Evolutionary conservation across 2,329 filamentous ascomycete species (phyloP), one percentile per base, ranked within the genome.

Genomic region (Mycosphaerella sp.): DNA sequence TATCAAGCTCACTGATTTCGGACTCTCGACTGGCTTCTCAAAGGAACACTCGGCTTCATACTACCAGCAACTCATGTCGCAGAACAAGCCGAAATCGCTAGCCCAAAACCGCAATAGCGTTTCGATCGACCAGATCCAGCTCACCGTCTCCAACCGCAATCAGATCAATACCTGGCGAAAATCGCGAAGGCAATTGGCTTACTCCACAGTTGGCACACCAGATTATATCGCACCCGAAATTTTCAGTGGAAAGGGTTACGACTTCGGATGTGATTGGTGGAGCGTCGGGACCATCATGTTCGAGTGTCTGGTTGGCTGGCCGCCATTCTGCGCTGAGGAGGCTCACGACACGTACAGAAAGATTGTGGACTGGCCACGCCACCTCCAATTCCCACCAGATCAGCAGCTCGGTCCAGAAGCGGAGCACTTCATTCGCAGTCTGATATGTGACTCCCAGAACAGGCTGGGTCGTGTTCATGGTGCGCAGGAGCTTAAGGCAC

Each of bases 161-260:
- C 89, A 95, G 71, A 96, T 98, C 75, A 98, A 97, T 72, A 95
- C 95, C 64, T 98, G 93, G 93, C 82, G 93, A 69, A 93, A 95
- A 66, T 97, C 91, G 50, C 85, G 93, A 65, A 82, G 93, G 65
- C 80, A 95, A 69, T 91, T 98, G 80, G 93, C 93, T 12, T 98
- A 98, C 73, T 97, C 93, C 1, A 97, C 93, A 3, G 93, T 98
- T 58, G 93, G 93, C 58, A 98, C 93, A 1, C 93, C 93, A 8
- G 93, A 98, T 71, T 98, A 98, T 70, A 98, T 98, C 67, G 93
- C 93, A 1, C 93, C 93, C 2, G 93, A 98, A 69, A 97, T 98
- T 63, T 97, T 98, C 71, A 94, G 88, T 41, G 90, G 91, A 14
- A 87, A 95, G 65, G 93, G 93, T 43, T 98, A 98, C 74, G 88